Evolutionary conservation across 441 rosid genomes (phyloP), one percentile per base, ranked within the genome.

Genomic region (Pelargonium exstipulatum): DNA sequence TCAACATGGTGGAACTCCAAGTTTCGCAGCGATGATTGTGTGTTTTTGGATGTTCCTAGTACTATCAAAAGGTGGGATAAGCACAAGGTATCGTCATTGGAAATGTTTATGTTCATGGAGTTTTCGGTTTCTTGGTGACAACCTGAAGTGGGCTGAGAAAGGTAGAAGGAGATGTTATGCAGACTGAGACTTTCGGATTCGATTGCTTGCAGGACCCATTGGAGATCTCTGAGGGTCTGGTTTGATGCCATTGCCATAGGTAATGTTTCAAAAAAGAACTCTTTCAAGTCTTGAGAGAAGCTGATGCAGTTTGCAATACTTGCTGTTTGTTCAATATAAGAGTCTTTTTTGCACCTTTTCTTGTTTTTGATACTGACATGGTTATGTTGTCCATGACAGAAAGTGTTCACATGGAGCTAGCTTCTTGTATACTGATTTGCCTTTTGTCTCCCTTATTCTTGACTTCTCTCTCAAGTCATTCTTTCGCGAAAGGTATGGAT

Each of bases 201-300:
- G 69, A 90, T 77, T 37, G 85, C 83, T 35, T 81, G 83, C 24
- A 85, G 82, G 79, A 89, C 81, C 92, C 91, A 89, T 76, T 89
- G 84, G 45, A 89, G 85, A 72, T 87, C 90, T 74, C 40, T 74
- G 13, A 79, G 63, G 80, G 73, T 80, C 74, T 82, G 84, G 78
- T 77, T 81, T 75, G 90, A 69, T 64, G 89, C 85, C 95, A 88
- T 88, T 74, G 37, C 43, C 7, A 26, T 14, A 53, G n/a, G 24
- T 18, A 40, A 64, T 10, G 24, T 66, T 53, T 66, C 14, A 22
- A 12, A 9, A 1, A 3, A 10, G 26, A 62, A 62, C 24, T 26
- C 24, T 61, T 48, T n/a, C 26, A 16, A 26, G 48, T 45, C 13
- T 51, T 10, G 14, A 48, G 26, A 5, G 49, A 37, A 62, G 20